A percentile compares a stretch with the other conserved stretches of the same genome.
Evolutionary conservation across 2,329 filamentous ascomycete genomes (phyloP).

Genomic region (Beauveria sp.): DNA sequence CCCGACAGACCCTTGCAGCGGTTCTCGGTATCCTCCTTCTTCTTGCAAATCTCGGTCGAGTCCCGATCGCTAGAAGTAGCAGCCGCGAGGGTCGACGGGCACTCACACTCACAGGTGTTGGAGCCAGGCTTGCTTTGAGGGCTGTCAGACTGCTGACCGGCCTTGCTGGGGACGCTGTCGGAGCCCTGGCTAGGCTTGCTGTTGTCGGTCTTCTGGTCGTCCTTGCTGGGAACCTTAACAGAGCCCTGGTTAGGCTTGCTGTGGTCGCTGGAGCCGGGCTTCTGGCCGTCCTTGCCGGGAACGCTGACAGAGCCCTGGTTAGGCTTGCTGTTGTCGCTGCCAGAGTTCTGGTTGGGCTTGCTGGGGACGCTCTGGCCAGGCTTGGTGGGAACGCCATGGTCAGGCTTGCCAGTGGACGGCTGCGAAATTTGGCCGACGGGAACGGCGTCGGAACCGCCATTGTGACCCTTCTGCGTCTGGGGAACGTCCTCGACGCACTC

Average conservation of each 20-base stretch:
- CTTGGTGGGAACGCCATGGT: background rate
- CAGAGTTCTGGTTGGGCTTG: background rate
- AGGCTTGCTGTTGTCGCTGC: no score
- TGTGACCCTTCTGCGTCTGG: background rate
- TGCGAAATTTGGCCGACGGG: background rate
- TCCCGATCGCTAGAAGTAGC: background rate
- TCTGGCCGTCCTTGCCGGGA: background rate
- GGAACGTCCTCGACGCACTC: background rate
- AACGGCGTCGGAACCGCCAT: background rate
- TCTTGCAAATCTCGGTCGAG: background rate
- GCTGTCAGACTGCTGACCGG: no score
- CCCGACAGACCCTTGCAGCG: no score
- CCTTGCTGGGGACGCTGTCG: background rate
- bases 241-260: no score
- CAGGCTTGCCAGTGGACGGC: background rate
- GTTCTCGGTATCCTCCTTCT: background rate
- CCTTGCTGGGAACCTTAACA: background rate
- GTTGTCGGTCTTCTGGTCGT: background rate
- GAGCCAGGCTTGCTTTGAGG: background rate
- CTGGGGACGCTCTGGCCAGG: background rate
- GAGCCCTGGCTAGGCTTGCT: background rate
- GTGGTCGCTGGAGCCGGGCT: background rate
- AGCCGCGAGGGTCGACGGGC: background rate
- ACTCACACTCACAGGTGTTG: background rate
- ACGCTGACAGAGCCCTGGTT: no score